Percentiles rank a stretch among this genome's conserved stretches.
phyloP scores from a whole-genome alignment of 2,329 filamentous ascomycete genomes.

The Pestalotiopsis sp. region DNA sequence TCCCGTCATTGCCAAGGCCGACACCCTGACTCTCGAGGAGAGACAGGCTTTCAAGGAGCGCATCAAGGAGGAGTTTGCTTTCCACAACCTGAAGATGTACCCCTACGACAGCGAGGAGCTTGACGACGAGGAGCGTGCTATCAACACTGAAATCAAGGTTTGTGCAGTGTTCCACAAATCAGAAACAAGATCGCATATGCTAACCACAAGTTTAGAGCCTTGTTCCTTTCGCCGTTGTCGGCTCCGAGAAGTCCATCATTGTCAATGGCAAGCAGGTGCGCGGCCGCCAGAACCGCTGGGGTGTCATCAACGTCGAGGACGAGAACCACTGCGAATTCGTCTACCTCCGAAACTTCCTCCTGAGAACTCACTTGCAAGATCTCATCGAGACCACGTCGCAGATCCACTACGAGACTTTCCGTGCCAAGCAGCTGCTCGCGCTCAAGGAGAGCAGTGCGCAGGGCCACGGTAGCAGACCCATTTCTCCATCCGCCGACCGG shows the following conservation, averaged over 20 bases:
- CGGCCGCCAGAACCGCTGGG: constrained; percentile 98
- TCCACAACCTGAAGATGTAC: constrained; percentile 99
- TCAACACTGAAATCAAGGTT: constrained; percentile 98
- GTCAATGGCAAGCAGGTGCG: constrained; percentile 97
- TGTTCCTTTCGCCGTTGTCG: constrained; percentile 96
- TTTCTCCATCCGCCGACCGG: constrained; percentile 91
- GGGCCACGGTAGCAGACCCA: constrained; percentile 82
- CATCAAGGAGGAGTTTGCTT: constrained; percentile 99
- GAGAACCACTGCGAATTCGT: constrained; percentile 99
- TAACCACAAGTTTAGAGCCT: constrained; percentile 63
- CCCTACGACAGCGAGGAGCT: constrained; percentile 99
- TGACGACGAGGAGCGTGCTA: constrained; percentile 90
- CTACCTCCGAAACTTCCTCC: constrained; percentile 97
- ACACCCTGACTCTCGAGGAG: constrained; percentile 95
- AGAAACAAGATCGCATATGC: background rate
- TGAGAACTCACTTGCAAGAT: constrained; percentile 96
- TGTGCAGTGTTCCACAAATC: constrained; percentile 21
- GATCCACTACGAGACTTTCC: constrained; percentile 99
- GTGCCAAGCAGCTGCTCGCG: constrained; percentile 95
- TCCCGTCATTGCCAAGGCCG: constrained; percentile 97
- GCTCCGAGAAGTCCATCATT: constrained; percentile 97
- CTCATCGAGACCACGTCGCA: constrained; percentile 99
- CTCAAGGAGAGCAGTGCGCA: constrained; percentile 97
- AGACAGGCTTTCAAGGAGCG: constrained; percentile 95
- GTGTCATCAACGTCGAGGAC: constrained; percentile 98